Evolutionary conservation across 2,329 filamentous ascomycete genomes (phyloP), one percentile per base, ranked within the genome.

Genomic region (Gliomastix tumulicola): DNA sequence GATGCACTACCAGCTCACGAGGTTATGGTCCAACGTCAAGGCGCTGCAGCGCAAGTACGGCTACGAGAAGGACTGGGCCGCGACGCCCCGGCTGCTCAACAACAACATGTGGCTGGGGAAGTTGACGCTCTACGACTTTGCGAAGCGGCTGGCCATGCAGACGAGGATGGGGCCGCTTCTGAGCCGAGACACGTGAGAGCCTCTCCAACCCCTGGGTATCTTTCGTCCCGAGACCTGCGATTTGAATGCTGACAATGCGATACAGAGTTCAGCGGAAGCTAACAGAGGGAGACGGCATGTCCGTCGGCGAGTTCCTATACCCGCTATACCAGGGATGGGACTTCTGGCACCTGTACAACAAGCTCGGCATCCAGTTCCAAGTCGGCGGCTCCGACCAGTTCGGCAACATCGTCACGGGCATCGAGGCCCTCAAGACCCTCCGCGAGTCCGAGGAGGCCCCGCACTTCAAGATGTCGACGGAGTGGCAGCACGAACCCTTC

Each of bases 301-400:
- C 89, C 1, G 84, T 94, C 50, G 82, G 87, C 23, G 92, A 98
- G 56, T 95, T 98, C 59, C 76, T 80, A 30, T 98, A 98, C 53
- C 92, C 94, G 2, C 64, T 98, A 13, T 77, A 97, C 50, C 92
- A 98, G 57, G 88, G 84, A 17, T 97, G 89, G 84, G 92, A 98
- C 57, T 98, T 89, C 77, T 97, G 87, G 86, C 73, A 85, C 48
- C 74, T 97, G 64, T 94, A 85, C 60, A 57, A 49, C 42, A 71
- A 76, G 32, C 69, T 71, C 18, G 74, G 74, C 33, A 71, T 88
- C 9, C 82, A 89, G 53, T 75, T 97, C 55, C 88, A 98, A 62
- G 86, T 98, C 36, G 92, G 92, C 40, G 92, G 92, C 27, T 88
- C 88, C 7, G 92, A 98, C 55, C 92, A 98, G 63, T 97, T 83